Evolutionary conservation across 2,329 filamentous ascomycete genomes (phyloP), one percentile per base, ranked within the genome.

Genomic region (Chalara sp.): DNA sequence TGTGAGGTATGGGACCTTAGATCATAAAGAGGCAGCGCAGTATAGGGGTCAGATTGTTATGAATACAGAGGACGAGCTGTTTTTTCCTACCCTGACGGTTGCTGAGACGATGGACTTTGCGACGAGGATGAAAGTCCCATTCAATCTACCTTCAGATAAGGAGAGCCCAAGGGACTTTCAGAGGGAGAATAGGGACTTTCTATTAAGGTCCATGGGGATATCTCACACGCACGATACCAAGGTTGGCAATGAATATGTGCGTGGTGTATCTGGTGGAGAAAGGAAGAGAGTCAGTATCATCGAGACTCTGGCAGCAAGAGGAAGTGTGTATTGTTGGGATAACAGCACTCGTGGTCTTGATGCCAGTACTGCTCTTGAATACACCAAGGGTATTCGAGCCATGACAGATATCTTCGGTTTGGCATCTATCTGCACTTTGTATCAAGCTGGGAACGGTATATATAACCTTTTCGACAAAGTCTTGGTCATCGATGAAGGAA

Each of bases 381-480:
- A 76, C 61, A 72, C 76, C 31, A 81, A 79, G 58, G 76, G 79
- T 2, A 66, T 86, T n/a, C 72, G 83, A 6, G 76, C 79, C 5
- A 72, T 86, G 74, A 85, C 83, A 0, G 80, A 86, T 54, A 73
- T 82, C 1, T 68, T 80, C 4, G 79, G 80, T 0, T 68, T 84
- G 4, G 70, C 80, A 0, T 76, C 80, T 0, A 79, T 85, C 44
- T 79, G 84, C 10, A 84, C 81, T 0, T 70, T 86, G 0, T 87
- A 88, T 62, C 84, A 87, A 61, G 84, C 84, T 3, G 81, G 81
- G 5, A 84, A 87, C 50, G 80, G 77, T 29, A 86, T 87, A 52
- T 86, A 85, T 62, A 71, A 84, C 30, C 72, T 83, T 0, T 87
- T 87, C 61, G 83, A 87, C 63, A 87, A 87, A 61, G 82, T 86